phyloP scores from a whole-genome alignment of 164 flowering plant genomes.

The Stephania cephalantha region DNA sequence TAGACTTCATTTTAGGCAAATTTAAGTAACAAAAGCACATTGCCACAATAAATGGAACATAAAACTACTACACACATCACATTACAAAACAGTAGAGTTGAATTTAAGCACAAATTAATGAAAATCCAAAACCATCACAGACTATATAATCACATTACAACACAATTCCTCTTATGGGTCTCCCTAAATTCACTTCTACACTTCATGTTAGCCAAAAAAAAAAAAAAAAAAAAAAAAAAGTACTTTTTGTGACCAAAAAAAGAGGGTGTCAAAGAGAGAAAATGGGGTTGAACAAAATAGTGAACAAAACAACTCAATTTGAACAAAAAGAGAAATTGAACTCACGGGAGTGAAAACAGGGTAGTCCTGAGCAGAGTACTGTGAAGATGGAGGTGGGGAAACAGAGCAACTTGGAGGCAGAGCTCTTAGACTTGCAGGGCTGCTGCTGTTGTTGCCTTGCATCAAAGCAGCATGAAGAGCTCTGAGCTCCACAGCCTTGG shows the following conservation, averaged over 20 bases:
- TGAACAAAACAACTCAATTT: neutral
- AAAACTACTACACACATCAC: no score
- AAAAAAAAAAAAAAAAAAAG: no score
- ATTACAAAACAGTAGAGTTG: no score
- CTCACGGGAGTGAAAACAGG: constrained; percentile 98
- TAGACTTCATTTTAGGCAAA: neutral
- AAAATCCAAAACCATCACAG: no score
- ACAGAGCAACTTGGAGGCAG: constrained; percentile 20
- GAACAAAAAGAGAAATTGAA: constrained; percentile 13
- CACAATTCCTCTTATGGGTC: no score
- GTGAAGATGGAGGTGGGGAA: constrained; percentile 50
- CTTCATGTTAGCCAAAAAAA: no score
- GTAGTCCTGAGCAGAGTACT: constrained; percentile 79
- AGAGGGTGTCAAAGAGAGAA: no score
- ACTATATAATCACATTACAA: no score
- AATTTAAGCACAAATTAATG: no score
- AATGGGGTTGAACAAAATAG: neutral
- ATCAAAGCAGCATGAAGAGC: constrained; percentile 85
- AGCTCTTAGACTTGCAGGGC: constrained; percentile 43
- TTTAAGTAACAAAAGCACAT: neutral
- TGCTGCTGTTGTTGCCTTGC: constrained; percentile 50
- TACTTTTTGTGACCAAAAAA: no score
- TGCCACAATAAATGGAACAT: neutral
- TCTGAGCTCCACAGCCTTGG: constrained; percentile 87
- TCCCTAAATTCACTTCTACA: no score